phyloP scores from a whole-genome alignment of 352 stramenopile species.

The Plasmopara muralis region DNA sequence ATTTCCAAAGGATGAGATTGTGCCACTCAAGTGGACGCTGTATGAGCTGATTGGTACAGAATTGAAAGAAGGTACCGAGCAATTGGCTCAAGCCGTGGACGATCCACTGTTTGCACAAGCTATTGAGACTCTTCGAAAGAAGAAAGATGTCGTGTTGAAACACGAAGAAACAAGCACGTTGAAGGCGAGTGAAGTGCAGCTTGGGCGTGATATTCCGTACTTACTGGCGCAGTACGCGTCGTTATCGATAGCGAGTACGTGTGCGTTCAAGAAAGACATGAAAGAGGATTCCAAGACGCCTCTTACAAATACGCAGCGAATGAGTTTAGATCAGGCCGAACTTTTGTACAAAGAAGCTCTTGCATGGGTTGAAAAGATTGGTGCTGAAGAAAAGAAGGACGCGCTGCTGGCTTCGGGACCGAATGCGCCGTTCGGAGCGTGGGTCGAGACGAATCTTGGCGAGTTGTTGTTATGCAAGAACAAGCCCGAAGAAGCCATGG shows the following conservation, averaged over 20 bases:
- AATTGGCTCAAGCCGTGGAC: constrained; percentile 32
- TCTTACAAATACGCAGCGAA: constrained; percentile 30
- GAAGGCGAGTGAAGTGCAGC: constrained; percentile 38
- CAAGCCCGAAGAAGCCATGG: constrained; percentile 57
- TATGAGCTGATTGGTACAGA: constrained; percentile 60
- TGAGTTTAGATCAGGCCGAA: constrained; percentile 59
- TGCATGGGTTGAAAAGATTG: constrained; percentile 47
- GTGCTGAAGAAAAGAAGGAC: constrained; percentile 36
- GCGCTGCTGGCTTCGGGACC: constrained; percentile 41
- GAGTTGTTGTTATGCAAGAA: constrained; percentile 57
- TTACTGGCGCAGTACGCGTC: constrained; percentile 63
- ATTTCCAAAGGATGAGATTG: constrained; percentile 49
- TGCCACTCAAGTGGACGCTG: constrained; percentile 64
- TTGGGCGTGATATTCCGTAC: constrained; percentile 64
- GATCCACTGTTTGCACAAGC: constrained; percentile 57
- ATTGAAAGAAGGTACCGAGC: constrained; percentile 32
- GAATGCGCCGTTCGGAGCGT: constrained; percentile 55
- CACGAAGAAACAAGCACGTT: constrained; percentile 37
- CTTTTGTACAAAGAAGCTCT: constrained; percentile 64
- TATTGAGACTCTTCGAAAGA: constrained; percentile 49
- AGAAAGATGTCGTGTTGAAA: constrained; percentile 54
- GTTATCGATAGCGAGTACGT: constrained; percentile 44
- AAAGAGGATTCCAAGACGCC: constrained; percentile 23
- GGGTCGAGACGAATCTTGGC: constrained; percentile 62
- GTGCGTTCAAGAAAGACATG: constrained; percentile 20